Percentiles rank a stretch among this genome's conserved stretches.
These are phyloP conservation scores for Daldinia eschscholtzii DNA, from an alignment of 2,329 filamentous ascomycete genomes.

Conservation along the genomic window DNA sequence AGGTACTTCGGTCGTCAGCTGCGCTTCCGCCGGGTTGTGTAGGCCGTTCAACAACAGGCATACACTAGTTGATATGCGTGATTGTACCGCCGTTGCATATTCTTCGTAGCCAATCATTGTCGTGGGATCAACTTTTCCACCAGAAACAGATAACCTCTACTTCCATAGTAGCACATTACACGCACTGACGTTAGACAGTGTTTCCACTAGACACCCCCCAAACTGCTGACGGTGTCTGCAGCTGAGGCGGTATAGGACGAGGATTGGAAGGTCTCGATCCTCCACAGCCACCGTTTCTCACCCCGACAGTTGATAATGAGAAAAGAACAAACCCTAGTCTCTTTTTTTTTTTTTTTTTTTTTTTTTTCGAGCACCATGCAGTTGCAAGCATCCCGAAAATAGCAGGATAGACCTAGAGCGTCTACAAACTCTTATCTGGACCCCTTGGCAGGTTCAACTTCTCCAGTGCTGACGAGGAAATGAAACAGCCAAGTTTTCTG, in stretches of 20 bases:
- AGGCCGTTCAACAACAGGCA: constrained; percentile 23
- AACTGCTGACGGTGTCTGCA: constrained; percentile 28
- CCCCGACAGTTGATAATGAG: constrained; percentile 29
- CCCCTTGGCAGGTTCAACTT: not conserved
- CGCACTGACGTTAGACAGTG: constrained; percentile 32
- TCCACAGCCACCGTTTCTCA: constrained; percentile 33
- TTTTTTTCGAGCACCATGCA: constrained; percentile 8
- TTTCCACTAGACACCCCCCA: constrained; percentile 28
- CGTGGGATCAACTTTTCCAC: constrained; percentile 19
- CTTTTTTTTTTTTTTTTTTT: constrained; percentile 9
- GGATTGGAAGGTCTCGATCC: constrained; percentile 39
- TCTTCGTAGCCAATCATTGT: constrained; percentile 25
- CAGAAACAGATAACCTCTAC: constrained; percentile 25
- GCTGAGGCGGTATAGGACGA: constrained; percentile 34
- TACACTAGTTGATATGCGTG: constrained; percentile 23
- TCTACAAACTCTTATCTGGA: constrained; percentile 12
- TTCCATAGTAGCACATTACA: constrained; percentile 33
- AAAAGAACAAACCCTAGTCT: constrained; percentile 19
- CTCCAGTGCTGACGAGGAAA: constrained; percentile 22
- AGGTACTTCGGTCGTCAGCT: constrained; percentile 30
- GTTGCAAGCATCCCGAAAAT: constrained; percentile 32
- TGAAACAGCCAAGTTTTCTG: constrained; percentile 18
- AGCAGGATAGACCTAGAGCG: constrained; percentile 28
- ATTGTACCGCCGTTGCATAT: constrained; percentile 24
- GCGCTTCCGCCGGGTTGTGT: constrained; percentile 26